Base-by-base conservation (phyloP, 495 filamentous ascomycete genomes). In the Tirmania nivea region DNA sequence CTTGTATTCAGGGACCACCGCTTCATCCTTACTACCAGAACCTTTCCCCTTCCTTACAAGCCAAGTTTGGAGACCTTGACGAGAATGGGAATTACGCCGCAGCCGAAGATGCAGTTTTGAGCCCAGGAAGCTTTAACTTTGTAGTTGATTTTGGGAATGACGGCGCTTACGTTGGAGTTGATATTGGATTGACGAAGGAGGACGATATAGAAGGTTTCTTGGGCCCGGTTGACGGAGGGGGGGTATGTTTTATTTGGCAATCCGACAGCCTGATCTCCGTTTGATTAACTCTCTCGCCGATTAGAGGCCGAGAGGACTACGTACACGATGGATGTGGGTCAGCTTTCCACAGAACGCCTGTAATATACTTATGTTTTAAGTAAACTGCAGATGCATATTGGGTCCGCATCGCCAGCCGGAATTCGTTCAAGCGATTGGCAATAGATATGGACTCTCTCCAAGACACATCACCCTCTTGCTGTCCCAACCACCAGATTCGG, bases 71-170 rank as follows among this genome's bases (percentile, higher is more conserved):
- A 10, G 58, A 76, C 57, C 73, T 80, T 19, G 76, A 79, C 53
- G 62, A 72, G 35, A 52, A 56, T 16, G 34, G 10, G 3, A 58
- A 68, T 35, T 76, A 76, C 52, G 19, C 52, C 11, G 16, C 52
- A 8, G 68, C 67, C 35, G 59, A 71, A 52, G 53, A 56, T 6
- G 60, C 59, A 7, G 54, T 77, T 7, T 48, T 67, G 49, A 56
- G 68, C 19, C 57, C 59, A 10, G 55, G 59, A 1, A 75, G 71
- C 1, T 56, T 48, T 1, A 81, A 77, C 55, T 82, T 84, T 57
- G 71, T 78, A 34, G 63, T 83, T 21, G 78, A 83, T 56, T 83
- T 83, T 64, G 75, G 78, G 25, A 72, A 75, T 19, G 71, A 76
- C 10, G 68, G 70, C 56, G 78, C 79, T 10, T 78, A 68, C 65